Base-by-base conservation (phyloP, 2,329 filamentous ascomycete genomes). In the Myriangium duriaei region DNA sequence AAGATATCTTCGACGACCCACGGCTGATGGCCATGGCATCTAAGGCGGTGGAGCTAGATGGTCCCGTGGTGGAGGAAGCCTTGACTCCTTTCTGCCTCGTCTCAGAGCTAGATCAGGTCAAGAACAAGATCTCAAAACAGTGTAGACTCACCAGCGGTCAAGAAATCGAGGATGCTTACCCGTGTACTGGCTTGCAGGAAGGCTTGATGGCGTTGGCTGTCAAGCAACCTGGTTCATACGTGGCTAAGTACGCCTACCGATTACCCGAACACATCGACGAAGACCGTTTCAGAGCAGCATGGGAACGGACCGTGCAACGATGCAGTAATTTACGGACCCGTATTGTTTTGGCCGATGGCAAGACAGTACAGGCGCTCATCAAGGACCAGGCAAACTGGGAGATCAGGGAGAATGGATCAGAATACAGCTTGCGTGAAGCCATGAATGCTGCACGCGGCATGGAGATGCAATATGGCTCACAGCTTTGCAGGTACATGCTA, bases 391-490 rank as follows among this genome's bases (percentile, higher is more conserved):
- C 48, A 42, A 36, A 30, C 42, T 3, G 40, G 49, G 0, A 39
- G 63, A 4, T 55, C 51, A 40, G 49, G 34, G 35, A 50, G 29
- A 5, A 56, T 48, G 19, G 49, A 40, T 47, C 59, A 45, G 52
- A 54, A 39, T 4, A 42, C 4, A 44, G 51, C 38, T 42, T 59
- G 4, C 35, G 47, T 2, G 39, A 52, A 7, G 63, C 61, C 35
- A 53, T 64, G 2, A 42, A 51, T 13, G 26, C 47, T 1, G 58
- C 62, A 35, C 51, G 51, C 7, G 46, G 49, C 5, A 50, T 55
- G 13, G 42, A 49, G 1, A 62, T 63, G 56, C 55, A 55, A n/a
- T 54, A 63, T 6, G 62, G 63, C 2, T 49, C 51, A 14, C 48
- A 50, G 6, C 48, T 66, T 0, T 55, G 59, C 35, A 53, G 59